Evolutionary conservation across 345 rosid genomes (phyloP), one percentile per base, ranked within the genome.

Genomic region (Syzygium grande): DNA sequence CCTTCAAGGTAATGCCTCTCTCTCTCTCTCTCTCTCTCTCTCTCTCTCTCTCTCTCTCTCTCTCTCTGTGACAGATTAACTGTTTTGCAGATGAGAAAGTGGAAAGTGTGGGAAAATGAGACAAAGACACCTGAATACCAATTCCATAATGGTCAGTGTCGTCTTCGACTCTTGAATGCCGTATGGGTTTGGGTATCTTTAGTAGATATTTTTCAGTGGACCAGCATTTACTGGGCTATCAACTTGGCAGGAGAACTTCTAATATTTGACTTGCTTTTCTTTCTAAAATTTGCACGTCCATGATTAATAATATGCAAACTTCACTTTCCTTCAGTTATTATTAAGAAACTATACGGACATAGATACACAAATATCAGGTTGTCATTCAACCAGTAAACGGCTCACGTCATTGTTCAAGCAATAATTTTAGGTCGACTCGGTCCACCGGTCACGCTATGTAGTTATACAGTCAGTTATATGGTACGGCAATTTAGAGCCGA

Each of bases 91-190:
- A 97, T 96, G 99, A 95, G 93, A 84, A 94, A 89, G 25, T 97
- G 99, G 99, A 96, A 93, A 92, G 73, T 6, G n/a, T 97, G 99
- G 99, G 99, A 97, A 89, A 88, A 92, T 59, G 99, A 97, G 88
- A 95, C 98, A 14, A 93, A 90, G 92, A 95, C 99, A 21, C 88
- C 92, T 6, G 98, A 96, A 77, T 93, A 96, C 87, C 97, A 95
- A 86, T 95, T 92, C 88, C 79, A 92, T 10, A 87, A 95, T 23
- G 97, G 97, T 95, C 77, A 53, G 30, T 23, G 79, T 51, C 51
- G 34, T 34, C 80, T 73, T 73, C 80, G 49, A 73, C 46, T 84
- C 59, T 51, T 52, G 43, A 84, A 58, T 38, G 34, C 52, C 63
- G 68, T 46, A 41, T 46, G 51, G 30, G 53, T 56, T 3, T 38